These are phyloP conservation scores for Mycena maculata DNA, from an alignment of 768 basidiomycete genomes.

Conservation along the genomic window DNA sequence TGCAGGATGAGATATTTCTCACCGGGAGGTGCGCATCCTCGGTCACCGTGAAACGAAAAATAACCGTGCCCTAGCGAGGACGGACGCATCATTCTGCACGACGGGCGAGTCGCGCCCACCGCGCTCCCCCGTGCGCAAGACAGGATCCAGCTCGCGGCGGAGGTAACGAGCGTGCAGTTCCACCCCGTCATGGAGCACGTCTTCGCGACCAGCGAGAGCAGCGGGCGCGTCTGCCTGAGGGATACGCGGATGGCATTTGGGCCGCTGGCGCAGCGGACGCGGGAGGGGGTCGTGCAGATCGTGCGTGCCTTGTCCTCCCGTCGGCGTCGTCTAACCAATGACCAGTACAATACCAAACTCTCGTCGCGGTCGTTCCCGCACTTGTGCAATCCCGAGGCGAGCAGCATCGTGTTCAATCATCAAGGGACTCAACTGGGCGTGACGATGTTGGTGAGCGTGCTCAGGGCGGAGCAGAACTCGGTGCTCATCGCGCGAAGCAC, in stretches of 20 bases:
- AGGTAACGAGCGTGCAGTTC: constrained; percentile 73
- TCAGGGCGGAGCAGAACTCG: too few relatives aligned
- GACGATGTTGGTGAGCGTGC: constrained; percentile 67
- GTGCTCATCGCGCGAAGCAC: constrained; percentile 54
- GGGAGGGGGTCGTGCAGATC: constrained; percentile 66
- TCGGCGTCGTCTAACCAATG: not conserved
- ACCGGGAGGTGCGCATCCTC: constrained; percentile 66
- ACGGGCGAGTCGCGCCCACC: constrained; percentile 55
- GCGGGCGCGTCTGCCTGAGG: constrained; percentile 72
- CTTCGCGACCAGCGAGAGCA: constrained; percentile 72
- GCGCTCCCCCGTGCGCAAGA: constrained; percentile 56
- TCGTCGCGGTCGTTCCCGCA: constrained; percentile 52
- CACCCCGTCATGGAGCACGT: constrained; percentile 77
- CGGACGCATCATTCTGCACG: constrained; percentile 73
- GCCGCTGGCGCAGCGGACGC: constrained; percentile 53
- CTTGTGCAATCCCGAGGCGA: constrained; percentile 72
- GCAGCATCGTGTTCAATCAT: constrained; percentile 75
- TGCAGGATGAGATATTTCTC: constrained; percentile 73
- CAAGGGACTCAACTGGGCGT: constrained; percentile 77
- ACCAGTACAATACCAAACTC: constrained; percentile 56
- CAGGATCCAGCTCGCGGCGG: constrained; percentile 61
- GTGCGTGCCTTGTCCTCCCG: constrained; percentile 46
- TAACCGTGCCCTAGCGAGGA: constrained; percentile 64
- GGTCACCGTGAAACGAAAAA: constrained; percentile 22
- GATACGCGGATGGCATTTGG: constrained; percentile 83